Conservation (phyloP, 2,329 filamentous ascomycete species). For the Botryosphaeria agaves region DNA sequence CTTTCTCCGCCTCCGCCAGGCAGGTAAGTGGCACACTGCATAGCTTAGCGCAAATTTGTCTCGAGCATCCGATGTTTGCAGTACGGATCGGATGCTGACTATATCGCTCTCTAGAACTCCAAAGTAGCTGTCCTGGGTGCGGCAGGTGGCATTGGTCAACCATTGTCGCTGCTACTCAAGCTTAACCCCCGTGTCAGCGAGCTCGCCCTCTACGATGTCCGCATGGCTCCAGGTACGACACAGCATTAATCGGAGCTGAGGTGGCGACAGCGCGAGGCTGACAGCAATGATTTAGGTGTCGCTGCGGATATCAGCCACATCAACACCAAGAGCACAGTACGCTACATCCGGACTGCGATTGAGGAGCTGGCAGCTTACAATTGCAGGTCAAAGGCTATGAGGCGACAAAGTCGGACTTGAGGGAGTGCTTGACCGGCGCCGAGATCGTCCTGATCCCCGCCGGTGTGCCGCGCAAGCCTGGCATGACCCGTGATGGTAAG, state of each 20-base stretch:
- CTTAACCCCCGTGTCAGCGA: constrained; percentile 89
- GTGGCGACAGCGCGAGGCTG: no score
- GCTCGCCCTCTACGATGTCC: constrained; percentile 96
- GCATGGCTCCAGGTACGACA: constrained; percentile 69
- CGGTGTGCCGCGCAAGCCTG: constrained; percentile 96
- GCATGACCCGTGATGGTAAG: constrained; percentile 90
- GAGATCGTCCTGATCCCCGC: constrained; percentile 96
- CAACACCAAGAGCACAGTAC: constrained; percentile 82
- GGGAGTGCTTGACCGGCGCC: constrained; percentile 63
- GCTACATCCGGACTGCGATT: constrained; percentile 4
- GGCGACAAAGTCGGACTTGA: constrained; percentile 57
- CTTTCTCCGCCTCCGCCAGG: constrained; percentile 34
- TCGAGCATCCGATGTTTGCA: background rate
- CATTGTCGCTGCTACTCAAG: constrained; percentile 94
- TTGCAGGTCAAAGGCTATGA: constrained; percentile 69
- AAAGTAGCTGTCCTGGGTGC: constrained; percentile 97
- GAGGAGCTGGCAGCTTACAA: constrained; percentile 2
- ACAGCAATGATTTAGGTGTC: no score
- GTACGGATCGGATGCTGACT: constrained; percentile 2
- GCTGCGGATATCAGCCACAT: constrained; percentile 96
- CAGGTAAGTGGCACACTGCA: constrained; percentile 22
- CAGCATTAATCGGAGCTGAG: constrained; percentile 1
- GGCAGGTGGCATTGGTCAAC: constrained; percentile 94
- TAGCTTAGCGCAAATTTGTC: no score
- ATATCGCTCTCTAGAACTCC: constrained; percentile 48